Evolutionary conservation across 768 basidiomycete species (phyloP).

Genomic region (Mycena floridula): DNA sequence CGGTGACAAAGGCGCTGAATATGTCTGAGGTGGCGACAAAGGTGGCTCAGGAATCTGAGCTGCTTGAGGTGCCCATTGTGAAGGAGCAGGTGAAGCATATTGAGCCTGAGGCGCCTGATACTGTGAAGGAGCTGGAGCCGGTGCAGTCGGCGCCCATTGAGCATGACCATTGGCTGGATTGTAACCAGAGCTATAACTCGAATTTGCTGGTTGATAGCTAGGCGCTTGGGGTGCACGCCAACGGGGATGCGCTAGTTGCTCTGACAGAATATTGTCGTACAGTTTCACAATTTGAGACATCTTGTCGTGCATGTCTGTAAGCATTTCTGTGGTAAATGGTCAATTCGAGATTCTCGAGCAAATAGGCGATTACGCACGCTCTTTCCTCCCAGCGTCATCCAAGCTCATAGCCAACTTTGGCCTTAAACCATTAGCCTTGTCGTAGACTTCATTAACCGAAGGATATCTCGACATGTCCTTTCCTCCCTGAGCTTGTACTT

Average conservation of each 20-base stretch:
- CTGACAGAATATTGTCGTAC: conserved; percentile 83
- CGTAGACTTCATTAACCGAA: conserved; percentile 77
- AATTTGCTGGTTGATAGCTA: conserved; percentile 25
- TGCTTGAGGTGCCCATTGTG: not conserved
- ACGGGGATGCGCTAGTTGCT: conserved; percentile 69
- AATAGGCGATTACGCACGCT: conserved; percentile 42
- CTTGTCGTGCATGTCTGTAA: conserved; percentile 93
- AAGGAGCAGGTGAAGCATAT: not conserved
- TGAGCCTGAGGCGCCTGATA: not conserved
- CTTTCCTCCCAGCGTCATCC: conserved; percentile 82
- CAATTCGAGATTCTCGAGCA: not conserved
- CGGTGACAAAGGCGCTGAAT: not conserved
- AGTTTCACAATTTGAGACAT: conserved; percentile 87
- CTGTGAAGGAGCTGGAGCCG: not conserved
- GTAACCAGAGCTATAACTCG: conserved; percentile 17
- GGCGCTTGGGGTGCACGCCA: conserved; percentile 39
- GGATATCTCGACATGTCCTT: conserved; percentile 77
- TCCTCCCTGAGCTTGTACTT: conserved; percentile 72
- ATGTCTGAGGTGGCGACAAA: not conserved
- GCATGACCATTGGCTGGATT: conserved; percentile 21
- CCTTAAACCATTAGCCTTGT: conserved; percentile 70
- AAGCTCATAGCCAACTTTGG: conserved; percentile 80
- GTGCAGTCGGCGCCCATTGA: conserved; percentile 25
- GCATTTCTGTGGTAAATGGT: conserved; percentile 49
- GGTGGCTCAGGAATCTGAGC: not conserved